Conservation (phyloP, 129 eudicot species). For the Lonicera japonica region DNA sequence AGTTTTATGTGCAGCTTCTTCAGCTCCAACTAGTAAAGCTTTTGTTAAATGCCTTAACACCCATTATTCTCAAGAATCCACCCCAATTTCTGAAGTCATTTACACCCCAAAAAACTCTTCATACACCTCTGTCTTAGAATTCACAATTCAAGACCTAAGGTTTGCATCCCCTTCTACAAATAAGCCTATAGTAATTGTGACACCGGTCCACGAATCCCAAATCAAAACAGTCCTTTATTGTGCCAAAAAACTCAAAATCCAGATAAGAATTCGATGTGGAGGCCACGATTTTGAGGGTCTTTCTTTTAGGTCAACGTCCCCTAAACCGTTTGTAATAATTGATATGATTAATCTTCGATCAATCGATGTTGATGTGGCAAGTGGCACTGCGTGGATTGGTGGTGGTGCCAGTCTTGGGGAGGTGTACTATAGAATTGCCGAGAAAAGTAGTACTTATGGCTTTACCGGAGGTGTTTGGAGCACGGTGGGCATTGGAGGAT, state of each 20-base stretch:
- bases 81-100: not conserved
- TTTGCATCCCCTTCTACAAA: not conserved
- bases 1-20: not conserved
- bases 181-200: not conserved
- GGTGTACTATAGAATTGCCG: not conserved
- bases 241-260: not conserved
- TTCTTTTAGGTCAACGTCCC: not conserved
- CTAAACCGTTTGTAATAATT: not conserved
- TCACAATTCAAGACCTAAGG: not conserved
- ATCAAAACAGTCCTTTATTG: not conserved
- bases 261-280: not conserved
- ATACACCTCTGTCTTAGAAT: not conserved
- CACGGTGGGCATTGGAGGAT: not conserved
- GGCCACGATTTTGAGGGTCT: not conserved
- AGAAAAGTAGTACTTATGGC: not conserved
- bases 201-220: not conserved
- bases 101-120: not conserved
- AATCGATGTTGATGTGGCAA: not conserved
- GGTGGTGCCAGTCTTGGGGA: not conserved
- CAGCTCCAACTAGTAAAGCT: not conserved
- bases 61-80: not conserved
- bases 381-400: not conserved
- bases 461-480: not conserved
- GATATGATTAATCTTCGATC: not conserved
- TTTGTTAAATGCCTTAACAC: not conserved